Conservation (phyloP, 2,329 filamentous ascomycete species). For the Fusarium chlamydosporum region DNA sequence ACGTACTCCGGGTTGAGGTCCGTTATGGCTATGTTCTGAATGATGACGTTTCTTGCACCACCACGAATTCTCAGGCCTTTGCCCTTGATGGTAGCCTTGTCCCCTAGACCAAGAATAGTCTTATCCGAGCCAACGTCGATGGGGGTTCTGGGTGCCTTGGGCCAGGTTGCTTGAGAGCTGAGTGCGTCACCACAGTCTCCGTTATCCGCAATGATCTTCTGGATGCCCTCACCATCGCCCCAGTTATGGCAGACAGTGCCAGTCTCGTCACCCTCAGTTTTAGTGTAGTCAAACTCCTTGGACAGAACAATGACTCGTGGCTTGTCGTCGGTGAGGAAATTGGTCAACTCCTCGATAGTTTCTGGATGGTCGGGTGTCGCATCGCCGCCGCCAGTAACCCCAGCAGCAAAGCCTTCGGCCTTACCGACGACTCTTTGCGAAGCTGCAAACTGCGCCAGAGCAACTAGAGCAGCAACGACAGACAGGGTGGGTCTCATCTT, state of each 20-base stretch:
- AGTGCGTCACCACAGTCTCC: neutral
- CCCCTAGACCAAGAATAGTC: neutral
- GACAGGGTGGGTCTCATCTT: neutral
- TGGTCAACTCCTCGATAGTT: conserved; percentile 62
- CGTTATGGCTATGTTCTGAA: conserved; percentile 1
- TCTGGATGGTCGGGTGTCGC: conserved; percentile 66
- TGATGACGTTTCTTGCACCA: conserved; percentile 2
- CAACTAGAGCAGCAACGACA: neutral
- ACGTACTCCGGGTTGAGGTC: conserved; percentile 8
- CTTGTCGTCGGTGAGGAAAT: neutral
- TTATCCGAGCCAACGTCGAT: conserved; percentile 3
- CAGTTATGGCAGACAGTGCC: conserved; percentile 1
- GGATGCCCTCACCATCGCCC: neutral
- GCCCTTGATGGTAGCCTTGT: neutral
- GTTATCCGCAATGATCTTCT: conserved; percentile 1
- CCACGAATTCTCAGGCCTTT: conserved; percentile 1
- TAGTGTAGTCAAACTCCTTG: conserved; percentile 4
- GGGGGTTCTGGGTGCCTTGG: neutral
- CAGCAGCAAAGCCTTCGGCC: conserved; percentile 1
- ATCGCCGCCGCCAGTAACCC: conserved; percentile 36
- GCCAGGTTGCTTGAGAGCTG: neutral
- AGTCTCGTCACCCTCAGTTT: conserved; percentile 1
- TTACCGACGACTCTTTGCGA: neutral
- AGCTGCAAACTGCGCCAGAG: neutral
- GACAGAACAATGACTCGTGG: conserved; percentile 1